These are phyloP conservation scores for Umbelopsis isabellina DNA, from an alignment of 192 early-diverging fungal species.

Conservation along the genomic window DNA sequence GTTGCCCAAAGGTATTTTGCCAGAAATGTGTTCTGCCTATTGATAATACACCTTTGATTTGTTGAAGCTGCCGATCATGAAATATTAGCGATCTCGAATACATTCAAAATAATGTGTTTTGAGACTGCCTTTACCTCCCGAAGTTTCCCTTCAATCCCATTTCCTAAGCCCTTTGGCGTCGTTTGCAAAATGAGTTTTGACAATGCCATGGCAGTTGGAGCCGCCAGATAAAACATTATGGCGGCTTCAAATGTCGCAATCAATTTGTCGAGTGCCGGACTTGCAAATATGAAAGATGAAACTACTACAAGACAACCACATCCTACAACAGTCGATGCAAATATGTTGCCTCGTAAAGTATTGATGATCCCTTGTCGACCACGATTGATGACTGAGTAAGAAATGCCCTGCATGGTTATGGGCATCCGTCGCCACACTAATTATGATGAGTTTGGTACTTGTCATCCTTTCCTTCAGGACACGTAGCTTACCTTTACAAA, in stretches of 20 bases:
- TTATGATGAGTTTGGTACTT: not conserved
- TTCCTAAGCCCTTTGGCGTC: slow-evolving; percentile 45
- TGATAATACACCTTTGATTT: slow-evolving; percentile 47
- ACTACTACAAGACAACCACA: slow-evolving; percentile 42
- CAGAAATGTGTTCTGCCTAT: slow-evolving; percentile 57
- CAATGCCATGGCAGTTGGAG: slow-evolving; percentile 49
- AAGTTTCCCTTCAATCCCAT: slow-evolving; percentile 48
- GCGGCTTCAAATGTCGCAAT: slow-evolving; percentile 50
- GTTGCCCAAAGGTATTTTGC: slow-evolving; percentile 57
- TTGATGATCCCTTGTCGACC: slow-evolving; percentile 27
- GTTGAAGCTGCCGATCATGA: slow-evolving; percentile 33
- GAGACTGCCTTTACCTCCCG: slow-evolving; percentile 38
- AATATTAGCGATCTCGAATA: not conserved
- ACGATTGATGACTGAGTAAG: slow-evolving; percentile 39
- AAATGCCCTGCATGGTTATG: slow-evolving; percentile 36
- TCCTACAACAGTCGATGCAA: slow-evolving; percentile 40
- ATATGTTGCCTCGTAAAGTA: slow-evolving; percentile 42
- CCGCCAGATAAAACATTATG: slow-evolving; percentile 53
- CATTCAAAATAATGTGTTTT: too few relatives aligned
- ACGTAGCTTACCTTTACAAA: slow-evolving; percentile 44
- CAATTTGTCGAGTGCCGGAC: slow-evolving; percentile 48
- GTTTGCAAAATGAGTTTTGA: slow-evolving; percentile 59
- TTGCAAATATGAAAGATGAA: slow-evolving; percentile 17
- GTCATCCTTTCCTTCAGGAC: not conserved
- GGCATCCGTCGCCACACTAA: slow-evolving; percentile 36